phyloP scores from a whole-genome alignment of 495 filamentous ascomycete genomes.

The Aspergillus incahuasiensis region DNA sequence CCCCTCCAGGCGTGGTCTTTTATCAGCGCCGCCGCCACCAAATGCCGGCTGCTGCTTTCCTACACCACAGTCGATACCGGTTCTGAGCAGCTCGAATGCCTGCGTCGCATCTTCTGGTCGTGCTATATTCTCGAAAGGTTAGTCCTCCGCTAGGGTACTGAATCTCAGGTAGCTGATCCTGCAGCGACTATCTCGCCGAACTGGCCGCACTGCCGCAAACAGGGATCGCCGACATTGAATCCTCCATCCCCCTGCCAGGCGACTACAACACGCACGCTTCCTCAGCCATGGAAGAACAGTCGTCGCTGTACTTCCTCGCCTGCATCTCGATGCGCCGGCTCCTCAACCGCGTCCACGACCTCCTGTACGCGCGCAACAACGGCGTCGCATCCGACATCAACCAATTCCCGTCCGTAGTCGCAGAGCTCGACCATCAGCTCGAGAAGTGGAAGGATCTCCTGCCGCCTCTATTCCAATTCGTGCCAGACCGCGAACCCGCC shows the following conservation, averaged over 20 bases:
- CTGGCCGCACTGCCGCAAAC: constrained; percentile 39
- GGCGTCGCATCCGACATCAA: constrained; percentile 25
- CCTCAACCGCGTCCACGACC: constrained; percentile 11
- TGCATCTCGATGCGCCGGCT: constrained; percentile 13
- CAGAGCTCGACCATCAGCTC: constrained; percentile 41
- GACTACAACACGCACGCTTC: constrained; percentile 17
- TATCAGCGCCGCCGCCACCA: constrained; percentile 8
- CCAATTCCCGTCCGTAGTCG: constrained; percentile 35
- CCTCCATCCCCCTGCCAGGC: constrained; percentile 35
- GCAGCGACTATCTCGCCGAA: constrained; percentile 26
- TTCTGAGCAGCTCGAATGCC: constrained; percentile 34
- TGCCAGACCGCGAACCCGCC: constrained; percentile 18
- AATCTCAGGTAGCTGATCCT: neutral
- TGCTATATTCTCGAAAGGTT: constrained; percentile 45
- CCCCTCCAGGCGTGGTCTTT: constrained; percentile 10
- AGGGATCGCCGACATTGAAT: constrained; percentile 42
- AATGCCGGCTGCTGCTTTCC: constrained; percentile 8
- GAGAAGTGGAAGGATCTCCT: constrained; percentile 41
- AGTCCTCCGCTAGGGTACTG: neutral
- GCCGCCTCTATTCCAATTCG: constrained; percentile 35
- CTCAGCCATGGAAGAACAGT: constrained; percentile 2
- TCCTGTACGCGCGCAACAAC: constrained; percentile 10
- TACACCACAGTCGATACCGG: neutral
- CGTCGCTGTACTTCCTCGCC: constrained; percentile 12
- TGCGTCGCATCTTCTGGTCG: constrained; percentile 45